phyloP scores from a whole-genome alignment of 768 basidiomycete genomes.

The Udeniomyces megalosporus region DNA sequence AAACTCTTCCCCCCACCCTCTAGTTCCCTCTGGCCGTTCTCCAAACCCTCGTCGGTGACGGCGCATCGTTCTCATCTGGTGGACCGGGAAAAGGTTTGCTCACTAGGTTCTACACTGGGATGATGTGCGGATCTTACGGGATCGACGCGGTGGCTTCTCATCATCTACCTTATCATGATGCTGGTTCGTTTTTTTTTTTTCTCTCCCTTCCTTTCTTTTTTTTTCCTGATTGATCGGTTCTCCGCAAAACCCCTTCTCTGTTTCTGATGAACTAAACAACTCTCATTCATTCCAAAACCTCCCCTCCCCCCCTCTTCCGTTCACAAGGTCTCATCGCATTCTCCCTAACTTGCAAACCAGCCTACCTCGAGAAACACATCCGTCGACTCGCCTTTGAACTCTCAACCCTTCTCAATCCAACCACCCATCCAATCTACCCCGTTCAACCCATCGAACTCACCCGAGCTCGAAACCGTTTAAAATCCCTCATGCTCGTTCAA shows the following conservation, averaged over 20 bases:
- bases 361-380: constrained; percentile 9
- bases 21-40: constrained; percentile 74
- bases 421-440: constrained; percentile 6
- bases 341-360: constrained; percentile 10
- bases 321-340: constrained; percentile 10
- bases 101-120: constrained; percentile 15
- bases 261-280: no score
- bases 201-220: not conserved
- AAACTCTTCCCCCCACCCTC: no score
- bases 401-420: constrained; percentile 5
- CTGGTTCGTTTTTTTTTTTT: not conserved
- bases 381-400: constrained; percentile 13
- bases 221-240: not conserved
- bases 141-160: constrained; percentile 14
- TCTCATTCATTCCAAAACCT: not conserved
- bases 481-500: constrained; percentile 10
- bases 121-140: constrained; percentile 12
- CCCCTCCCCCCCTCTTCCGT: not conserved
- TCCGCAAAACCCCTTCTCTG: no score
- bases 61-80: constrained; percentile 80
- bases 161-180: constrained; percentile 9
- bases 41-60: constrained; percentile 87
- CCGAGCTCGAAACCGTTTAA: constrained; percentile 13
- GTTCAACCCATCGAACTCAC: constrained; percentile 12
- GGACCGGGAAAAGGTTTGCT: constrained; percentile 15